Percentiles rank a stretch among this genome's conserved stretches.
Evolutionary conservation across 2,329 filamentous ascomycete genomes (phyloP).

Genomic region (Lizonia empirigonia): DNA sequence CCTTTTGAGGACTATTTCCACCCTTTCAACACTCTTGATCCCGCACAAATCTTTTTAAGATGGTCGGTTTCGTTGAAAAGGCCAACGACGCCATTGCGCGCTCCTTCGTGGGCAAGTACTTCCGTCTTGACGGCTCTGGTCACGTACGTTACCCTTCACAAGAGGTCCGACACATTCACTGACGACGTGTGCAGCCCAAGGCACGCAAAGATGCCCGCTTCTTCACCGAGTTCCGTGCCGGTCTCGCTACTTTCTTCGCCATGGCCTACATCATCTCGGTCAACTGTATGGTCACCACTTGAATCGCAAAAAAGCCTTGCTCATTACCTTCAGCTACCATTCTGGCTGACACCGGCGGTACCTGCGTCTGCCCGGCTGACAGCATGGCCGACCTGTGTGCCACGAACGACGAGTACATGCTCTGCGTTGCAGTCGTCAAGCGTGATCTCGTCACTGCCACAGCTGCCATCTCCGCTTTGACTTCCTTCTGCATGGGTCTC

Average conservation of each 20-base stretch:
- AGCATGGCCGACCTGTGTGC: conserved; percentile 58
- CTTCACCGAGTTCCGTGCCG: conserved; percentile 82
- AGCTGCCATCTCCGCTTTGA: conserved; percentile 78
- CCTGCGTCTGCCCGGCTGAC: conserved; percentile 69
- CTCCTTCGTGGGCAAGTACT: conserved; percentile 54
- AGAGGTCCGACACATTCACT: conserved; percentile 18
- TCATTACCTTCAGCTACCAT: conserved; percentile 56
- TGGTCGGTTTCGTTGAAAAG: conserved; percentile 43
- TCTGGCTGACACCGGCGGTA: conserved; percentile 73
- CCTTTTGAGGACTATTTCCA: conserved; percentile 3
- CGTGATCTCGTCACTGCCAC: conserved; percentile 84
- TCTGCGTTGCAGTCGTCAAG: conserved; percentile 69
- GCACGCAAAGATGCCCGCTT: conserved; percentile 78
- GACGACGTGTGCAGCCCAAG: conserved; percentile 57
- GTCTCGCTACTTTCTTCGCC: conserved; percentile 69
- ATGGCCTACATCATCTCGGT: conserved; percentile 66
- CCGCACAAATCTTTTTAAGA: conserved; percentile 25
- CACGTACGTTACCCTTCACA: conserved; percentile 64
- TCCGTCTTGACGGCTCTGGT: conserved; percentile 80
- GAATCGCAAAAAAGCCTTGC: conserved; percentile 9
- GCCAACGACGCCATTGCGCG: conserved; percentile 43
- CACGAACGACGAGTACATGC: conserved; percentile 62
- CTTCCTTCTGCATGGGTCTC: conserved; percentile 82
- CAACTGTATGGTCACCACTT: conserved; percentile 54
- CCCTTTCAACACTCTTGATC: conserved; percentile 4